Percentiles rank a stretch among this genome's conserved stretches.
phyloP scores from a whole-genome alignment of 164 flowering plant species.

The Chimonanthus praecox region DNA sequence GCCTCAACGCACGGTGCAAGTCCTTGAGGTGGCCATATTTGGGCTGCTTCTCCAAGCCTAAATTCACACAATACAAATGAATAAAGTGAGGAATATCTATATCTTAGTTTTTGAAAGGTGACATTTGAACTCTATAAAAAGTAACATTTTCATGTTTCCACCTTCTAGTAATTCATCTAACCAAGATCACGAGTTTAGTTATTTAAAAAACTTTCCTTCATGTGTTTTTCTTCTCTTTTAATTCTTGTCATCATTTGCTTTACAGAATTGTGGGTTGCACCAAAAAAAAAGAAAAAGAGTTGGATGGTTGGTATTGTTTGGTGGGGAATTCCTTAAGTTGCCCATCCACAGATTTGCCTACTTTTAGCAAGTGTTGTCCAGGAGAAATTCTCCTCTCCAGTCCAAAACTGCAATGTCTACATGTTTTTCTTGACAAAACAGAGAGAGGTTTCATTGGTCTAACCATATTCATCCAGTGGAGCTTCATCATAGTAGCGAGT shows the following conservation, averaged over 20 bases:
- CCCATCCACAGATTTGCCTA: neutral
- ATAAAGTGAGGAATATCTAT: neutral
- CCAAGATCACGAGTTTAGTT: neutral
- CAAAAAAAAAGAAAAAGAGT: neutral
- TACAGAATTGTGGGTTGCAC: neutral
- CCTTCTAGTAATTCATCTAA: neutral
- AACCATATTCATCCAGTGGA: slow-evolving; percentile 82
- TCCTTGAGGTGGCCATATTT: slow-evolving; percentile 86
- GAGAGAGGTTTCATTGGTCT: neutral
- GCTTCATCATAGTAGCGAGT: slow-evolving; percentile 88
- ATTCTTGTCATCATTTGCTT: neutral
- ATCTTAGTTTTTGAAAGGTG: neutral
- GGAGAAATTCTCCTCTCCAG: neutral
- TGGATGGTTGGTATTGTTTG: neutral
- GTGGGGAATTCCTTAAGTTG: neutral
- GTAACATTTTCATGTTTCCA: neutral
- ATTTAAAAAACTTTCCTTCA: neutral
- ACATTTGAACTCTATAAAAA: neutral
- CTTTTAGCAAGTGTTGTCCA: no score
- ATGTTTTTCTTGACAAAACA: neutral
- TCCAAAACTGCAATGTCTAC: neutral
- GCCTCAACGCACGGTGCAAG: slow-evolving; percentile 62
- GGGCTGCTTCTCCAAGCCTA: slow-evolving; percentile 70
- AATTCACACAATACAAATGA: neutral
- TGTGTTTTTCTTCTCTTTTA: no score